phyloP scores from a whole-genome alignment of 1,284 basidiomycete genomes.

The Ceratobasidium theobromae region DNA sequence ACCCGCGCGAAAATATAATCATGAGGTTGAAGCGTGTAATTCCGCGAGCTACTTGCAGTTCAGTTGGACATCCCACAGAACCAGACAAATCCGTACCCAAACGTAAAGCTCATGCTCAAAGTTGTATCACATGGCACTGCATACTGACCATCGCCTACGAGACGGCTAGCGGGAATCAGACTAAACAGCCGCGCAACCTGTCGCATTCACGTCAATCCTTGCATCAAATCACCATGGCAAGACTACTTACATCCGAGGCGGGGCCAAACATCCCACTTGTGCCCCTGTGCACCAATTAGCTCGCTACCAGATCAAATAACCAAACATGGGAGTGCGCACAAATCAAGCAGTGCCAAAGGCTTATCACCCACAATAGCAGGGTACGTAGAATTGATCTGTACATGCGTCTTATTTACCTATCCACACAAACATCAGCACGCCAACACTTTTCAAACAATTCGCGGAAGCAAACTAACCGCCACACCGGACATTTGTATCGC shows the following conservation, averaged over 20 bases:
- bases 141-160: slow-evolving; percentile 74
- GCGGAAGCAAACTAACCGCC: slow-evolving; percentile 48
- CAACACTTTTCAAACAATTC: no score
- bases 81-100: slow-evolving; percentile 55
- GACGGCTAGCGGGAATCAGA: slow-evolving; percentile 63
- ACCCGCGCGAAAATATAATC: slow-evolving; percentile 83
- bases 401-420: slow-evolving; percentile 61
- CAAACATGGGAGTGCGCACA: slow-evolving; percentile 50
- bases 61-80: not conserved
- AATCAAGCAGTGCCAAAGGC: slow-evolving; percentile 75
- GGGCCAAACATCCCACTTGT: slow-evolving; percentile 79
- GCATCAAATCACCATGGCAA: not conserved
- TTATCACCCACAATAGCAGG: slow-evolving; percentile 55
- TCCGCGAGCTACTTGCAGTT: slow-evolving; percentile 49
- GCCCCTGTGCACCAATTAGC: slow-evolving; percentile 52
- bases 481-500: slow-evolving; percentile 63
- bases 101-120: slow-evolving; percentile 67
- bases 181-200: slow-evolving; percentile 71
- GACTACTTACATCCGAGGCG: slow-evolving; percentile 64
- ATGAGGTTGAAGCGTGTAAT: slow-evolving; percentile 70
- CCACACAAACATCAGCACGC: slow-evolving; percentile 32
- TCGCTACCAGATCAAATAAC: slow-evolving; percentile 24
- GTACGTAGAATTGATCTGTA: slow-evolving; percentile 68
- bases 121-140: slow-evolving; percentile 75
- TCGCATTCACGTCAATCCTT: not conserved